Conservation (phyloP, 2,329 filamentous ascomycete species). For the Lachnellula arida region DNA sequence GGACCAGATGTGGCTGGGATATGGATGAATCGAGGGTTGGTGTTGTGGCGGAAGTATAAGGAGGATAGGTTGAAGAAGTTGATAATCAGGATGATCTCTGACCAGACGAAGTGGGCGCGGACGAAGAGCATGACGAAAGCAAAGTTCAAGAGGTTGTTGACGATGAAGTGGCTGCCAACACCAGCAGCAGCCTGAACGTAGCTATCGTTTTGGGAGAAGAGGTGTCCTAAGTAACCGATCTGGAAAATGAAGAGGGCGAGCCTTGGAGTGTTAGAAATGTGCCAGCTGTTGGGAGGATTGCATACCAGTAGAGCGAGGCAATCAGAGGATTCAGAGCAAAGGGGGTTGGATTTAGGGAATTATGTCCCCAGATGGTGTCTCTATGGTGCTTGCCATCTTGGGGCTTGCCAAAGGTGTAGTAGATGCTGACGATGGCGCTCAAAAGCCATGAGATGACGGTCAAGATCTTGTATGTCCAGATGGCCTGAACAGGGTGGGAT, state of each 20-base stretch:
- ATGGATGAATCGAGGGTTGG: conserved; percentile 71
- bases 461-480: conserved; percentile 71
- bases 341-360: conserved; percentile 60
- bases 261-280: conserved; percentile 39
- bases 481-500: conserved; percentile 52
- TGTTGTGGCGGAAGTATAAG: conserved; percentile 76
- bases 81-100: conserved; percentile 69
- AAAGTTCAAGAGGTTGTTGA: conserved; percentile 79
- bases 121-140: conserved; percentile 82
- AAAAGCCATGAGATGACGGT: conserved; percentile 72
- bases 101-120: conserved; percentile 67
- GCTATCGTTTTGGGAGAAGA: conserved; percentile 64
- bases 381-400: conserved; percentile 52
- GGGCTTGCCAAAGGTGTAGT: conserved; percentile 65
- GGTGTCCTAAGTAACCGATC: conserved; percentile 67
- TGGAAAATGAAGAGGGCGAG: conserved; percentile 71
- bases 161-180: conserved; percentile 78
- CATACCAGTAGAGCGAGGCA: conserved; percentile 70
- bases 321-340: conserved; percentile 69
- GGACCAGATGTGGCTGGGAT: conserved; percentile 70
- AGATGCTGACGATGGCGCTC: conserved; percentile 65
- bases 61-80: conserved; percentile 78
- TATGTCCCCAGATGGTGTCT: conserved; percentile 69
- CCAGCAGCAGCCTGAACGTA: conserved; percentile 66
- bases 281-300: too few species aligned